These are phyloP conservation scores for Sporothrix luriei DNA, from an alignment of 2,329 filamentous ascomycete species.

Conservation along the genomic window DNA sequence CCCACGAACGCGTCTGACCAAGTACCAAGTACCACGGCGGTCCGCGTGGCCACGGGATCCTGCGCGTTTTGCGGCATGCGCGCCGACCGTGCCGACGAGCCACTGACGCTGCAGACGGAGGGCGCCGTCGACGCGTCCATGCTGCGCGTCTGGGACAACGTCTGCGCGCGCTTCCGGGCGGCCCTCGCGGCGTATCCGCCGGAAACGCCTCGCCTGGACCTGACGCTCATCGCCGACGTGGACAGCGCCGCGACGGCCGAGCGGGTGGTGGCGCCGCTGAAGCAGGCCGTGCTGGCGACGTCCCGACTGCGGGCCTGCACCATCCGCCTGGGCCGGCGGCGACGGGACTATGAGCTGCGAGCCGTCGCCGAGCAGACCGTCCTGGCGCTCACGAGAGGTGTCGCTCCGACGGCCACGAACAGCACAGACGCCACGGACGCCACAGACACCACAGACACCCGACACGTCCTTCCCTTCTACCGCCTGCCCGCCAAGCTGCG, in stretches of 20 bases:
- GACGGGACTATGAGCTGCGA: background rate
- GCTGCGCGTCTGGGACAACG: background rate
- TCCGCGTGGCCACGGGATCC: background rate
- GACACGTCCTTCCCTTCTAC: conserved; percentile 1
- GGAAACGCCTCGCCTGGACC: background rate
- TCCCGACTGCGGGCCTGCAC: background rate
- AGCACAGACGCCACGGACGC: background rate
- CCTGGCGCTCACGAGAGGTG: background rate
- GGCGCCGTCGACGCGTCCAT: no score
- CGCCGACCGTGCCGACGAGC: background rate
- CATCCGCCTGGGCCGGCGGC: background rate
- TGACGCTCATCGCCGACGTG: conserved; percentile 3
- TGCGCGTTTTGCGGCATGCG: conserved; percentile 7
- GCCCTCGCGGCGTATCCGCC: background rate
- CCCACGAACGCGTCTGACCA: background rate
- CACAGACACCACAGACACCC: background rate
- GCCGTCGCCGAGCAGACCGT: background rate
- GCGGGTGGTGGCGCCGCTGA: background rate
- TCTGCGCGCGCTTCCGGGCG: background rate
- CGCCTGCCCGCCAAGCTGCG: background rate
- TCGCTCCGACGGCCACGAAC: background rate
- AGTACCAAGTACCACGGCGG: no score
- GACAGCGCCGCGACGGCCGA: background rate
- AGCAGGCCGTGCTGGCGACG: background rate
- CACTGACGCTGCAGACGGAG: no score